phyloP scores from a whole-genome alignment of 805 yeast genomes.

The Metschnikowia henanensis region DNA sequence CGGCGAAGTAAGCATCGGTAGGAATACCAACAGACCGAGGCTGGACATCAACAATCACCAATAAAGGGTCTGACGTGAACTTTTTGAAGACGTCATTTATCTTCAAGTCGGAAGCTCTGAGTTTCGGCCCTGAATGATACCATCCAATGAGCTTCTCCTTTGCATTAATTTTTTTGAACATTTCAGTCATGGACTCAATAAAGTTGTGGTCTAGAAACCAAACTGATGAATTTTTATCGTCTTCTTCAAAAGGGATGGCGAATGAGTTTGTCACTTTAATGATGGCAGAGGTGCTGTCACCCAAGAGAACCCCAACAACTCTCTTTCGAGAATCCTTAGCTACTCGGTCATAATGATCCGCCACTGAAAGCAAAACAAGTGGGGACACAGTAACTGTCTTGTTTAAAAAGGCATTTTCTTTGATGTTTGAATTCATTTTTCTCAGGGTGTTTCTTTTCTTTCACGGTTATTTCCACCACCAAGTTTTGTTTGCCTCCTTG shows the following conservation, averaged over 20 bases:
- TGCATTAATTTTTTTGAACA: slow-evolving; percentile 97
- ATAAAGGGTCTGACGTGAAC: slow-evolving; percentile 77
- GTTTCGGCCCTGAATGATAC: slow-evolving; percentile 98
- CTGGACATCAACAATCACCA: slow-evolving; percentile 89
- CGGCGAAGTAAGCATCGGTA: slow-evolving; percentile 90
- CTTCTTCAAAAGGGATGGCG: slow-evolving; percentile 98
- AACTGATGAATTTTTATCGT: slow-evolving; percentile 83
- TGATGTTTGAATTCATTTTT: slow-evolving; percentile 28
- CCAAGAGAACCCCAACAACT: slow-evolving; percentile 92
- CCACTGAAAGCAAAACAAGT: slow-evolving; percentile 86
- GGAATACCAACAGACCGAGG: slow-evolving; percentile 88
- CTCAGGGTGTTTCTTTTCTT: no score
- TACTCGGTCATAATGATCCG: slow-evolving; percentile 91
- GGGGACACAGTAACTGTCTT: slow-evolving; percentile 92
- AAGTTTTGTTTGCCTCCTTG: slow-evolving; percentile 7
- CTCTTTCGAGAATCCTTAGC: slow-evolving; percentile 71
- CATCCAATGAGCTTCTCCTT: slow-evolving; percentile 97
- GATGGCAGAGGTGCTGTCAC: slow-evolving; percentile 60
- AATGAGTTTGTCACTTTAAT: slow-evolving; percentile 87
- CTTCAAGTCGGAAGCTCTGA: slow-evolving; percentile 82
- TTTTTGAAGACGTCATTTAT: slow-evolving; percentile 87
- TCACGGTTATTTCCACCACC: no score
- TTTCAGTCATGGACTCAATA: slow-evolving; percentile 94
- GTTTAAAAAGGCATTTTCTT: slow-evolving; percentile 38
- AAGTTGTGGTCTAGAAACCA: slow-evolving; percentile 98